A percentile compares a stretch with the other conserved stretches of the same genome.
Conservation (phyloP, 495 filamentous ascomycete genomes). For the Daldinia vernicosa region DNA sequence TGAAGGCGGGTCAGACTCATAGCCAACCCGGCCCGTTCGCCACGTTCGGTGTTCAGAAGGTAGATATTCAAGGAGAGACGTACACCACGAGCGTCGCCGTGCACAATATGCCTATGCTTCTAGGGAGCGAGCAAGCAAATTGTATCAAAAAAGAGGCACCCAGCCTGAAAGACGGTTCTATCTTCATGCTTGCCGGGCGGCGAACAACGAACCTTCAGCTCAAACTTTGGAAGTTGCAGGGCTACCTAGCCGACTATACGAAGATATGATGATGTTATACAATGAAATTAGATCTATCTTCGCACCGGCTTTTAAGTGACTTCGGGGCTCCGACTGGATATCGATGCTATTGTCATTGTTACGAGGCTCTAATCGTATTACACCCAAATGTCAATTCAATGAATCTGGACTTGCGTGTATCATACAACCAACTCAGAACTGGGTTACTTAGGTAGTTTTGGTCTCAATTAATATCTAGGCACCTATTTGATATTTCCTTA, state of each 20-base stretch:
- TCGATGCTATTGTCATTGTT: background rate
- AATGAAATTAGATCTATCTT: background rate
- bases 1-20: background rate
- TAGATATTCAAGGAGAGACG: conserved; percentile 29
- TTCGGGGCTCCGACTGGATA: background rate
- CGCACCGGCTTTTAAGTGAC: background rate
- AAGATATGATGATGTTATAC: background rate
- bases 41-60: conserved; percentile 42
- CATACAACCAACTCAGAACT: no score
- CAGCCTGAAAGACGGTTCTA: conserved; percentile 45
- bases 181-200: conserved; percentile 55
- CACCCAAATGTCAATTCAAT: no score
- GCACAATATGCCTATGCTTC: conserved; percentile 53
- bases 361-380: background rate
- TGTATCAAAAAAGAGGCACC: conserved; percentile 43
- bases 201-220: conserved; percentile 63
- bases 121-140: conserved; percentile 49
- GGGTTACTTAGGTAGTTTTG: no score
- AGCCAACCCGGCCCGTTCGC: conserved; percentile 38
- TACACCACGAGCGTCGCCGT: conserved; percentile 47
- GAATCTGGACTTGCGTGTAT: no score
- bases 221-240: conserved; percentile 74
- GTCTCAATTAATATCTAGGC: no score
- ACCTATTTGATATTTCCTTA: no score
- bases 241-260: conserved; percentile 56